Evolutionary conservation across 495 filamentous ascomycete species (phyloP), one percentile per base, ranked within the genome.

Genomic region (Pyrenula aspistea): DNA sequence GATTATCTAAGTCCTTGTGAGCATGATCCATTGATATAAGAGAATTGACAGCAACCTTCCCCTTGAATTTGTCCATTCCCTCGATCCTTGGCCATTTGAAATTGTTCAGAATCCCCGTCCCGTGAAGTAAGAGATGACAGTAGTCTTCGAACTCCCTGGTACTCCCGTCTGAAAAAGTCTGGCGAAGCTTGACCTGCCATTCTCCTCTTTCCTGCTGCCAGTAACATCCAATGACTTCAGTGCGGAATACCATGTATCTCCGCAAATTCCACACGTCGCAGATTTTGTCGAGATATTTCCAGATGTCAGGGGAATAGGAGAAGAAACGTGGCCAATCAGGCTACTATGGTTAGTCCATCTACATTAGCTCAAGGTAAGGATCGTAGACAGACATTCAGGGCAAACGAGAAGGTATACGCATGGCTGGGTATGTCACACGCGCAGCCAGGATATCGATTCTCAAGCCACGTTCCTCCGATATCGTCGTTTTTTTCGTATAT

Each of bases 391-490:
- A 42, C 31, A 15, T 42, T 74, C 3, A 59, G 63, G 20, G 68
- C 64, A 56, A 66, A 76, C 0, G 73, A 59, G 54, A 65, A 76
- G 2, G 58, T 60, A 53, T 76, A 75, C 23, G 61, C 58, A 22
- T 60, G 53, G 15, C 59, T 55, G 8, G 66, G 67, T 20, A 63
- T 53, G 53, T 70, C 67, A 55, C 74, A 77, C 2, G 71, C 71
- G 19, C 50, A 42, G 31, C 31, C 31, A 1, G 81, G 78, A 63
- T 86, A 85, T 51, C 72, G 70, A 55, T 85, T 84, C 65, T 82
- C 81, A 51, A 75, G 62, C 73, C 73, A 77, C 0, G 67, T 70
- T 0, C 74, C 72, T 2, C 72, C 68, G 4, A 76, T 24, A 0
- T 67, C 59, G 3, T 61, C 54, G 49, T 75, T 75, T 56, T 70